These are phyloP conservation scores for Magnusiomyces suaveolens DNA, from an alignment of 1,139 yeast species.

Conservation along the genomic window DNA sequence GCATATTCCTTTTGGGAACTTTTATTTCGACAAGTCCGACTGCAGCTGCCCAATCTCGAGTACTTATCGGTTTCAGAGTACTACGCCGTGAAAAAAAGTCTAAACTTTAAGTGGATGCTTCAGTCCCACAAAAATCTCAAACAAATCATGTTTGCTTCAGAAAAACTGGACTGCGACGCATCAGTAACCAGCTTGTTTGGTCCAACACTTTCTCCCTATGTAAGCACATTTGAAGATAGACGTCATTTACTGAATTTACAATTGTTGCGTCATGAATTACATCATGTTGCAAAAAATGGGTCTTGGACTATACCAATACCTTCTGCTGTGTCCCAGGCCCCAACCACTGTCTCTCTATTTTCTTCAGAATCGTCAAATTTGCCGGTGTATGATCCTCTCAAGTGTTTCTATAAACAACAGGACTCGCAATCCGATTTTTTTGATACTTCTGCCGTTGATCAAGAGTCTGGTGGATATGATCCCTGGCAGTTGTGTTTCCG, in stretches of 20 bases:
- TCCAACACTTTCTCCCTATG: neutral
- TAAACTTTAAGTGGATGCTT: neutral
- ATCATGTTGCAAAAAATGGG: neutral
- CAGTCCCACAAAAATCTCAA: neutral
- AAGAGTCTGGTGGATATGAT: no score
- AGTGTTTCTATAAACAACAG: no score
- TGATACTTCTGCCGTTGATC: no score
- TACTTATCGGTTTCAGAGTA: neutral
- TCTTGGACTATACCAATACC: no score
- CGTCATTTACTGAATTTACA: neutral
- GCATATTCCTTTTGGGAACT: conserved; percentile 1
- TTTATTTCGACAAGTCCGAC: neutral
- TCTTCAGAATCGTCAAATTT: no score
- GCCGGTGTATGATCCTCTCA: no score
- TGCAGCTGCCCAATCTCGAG: neutral
- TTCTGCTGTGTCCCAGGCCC: no score
- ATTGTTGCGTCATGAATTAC: neutral
- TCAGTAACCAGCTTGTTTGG: neutral
- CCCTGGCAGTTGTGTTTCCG: no score
- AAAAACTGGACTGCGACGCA: neutral
- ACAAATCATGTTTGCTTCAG: neutral
- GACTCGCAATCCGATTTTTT: no score
- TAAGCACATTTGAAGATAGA: neutral
- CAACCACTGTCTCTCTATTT: no score
- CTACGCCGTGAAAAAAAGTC: neutral